phyloP scores from a whole-genome alignment of 495 filamentous ascomycete genomes.

The Aspergillus coremiiformis region DNA sequence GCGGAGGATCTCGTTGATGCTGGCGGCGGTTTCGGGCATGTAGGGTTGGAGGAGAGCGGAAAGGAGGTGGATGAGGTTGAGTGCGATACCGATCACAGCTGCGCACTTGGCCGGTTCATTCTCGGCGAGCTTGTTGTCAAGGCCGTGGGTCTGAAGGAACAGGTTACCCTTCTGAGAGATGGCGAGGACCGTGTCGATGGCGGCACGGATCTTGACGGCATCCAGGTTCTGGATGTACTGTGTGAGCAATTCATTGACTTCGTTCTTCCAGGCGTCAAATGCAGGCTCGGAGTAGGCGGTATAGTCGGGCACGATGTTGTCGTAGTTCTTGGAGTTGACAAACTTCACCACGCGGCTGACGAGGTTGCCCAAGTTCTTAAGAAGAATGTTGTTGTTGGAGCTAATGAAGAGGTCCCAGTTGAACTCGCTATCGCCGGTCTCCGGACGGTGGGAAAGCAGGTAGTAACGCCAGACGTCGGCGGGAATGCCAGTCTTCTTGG shows the following conservation, averaged over 20 bases:
- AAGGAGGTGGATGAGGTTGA: constrained; percentile 77
- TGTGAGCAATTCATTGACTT: constrained; percentile 54
- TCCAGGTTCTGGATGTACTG: constrained; percentile 70
- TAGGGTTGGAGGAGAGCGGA: constrained; percentile 72
- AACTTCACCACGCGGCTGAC: constrained; percentile 93
- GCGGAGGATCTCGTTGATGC: constrained; percentile 69
- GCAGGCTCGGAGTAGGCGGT: neutral
- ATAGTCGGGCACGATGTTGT: constrained; percentile 3
- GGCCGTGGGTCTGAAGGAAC: constrained; percentile 70
- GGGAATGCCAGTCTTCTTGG: constrained; percentile 78
- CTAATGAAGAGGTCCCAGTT: constrained; percentile 80
- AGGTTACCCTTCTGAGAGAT: constrained; percentile 69
- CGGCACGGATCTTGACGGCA: constrained; percentile 66
- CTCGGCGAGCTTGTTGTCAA: constrained; percentile 73
- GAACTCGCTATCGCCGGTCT: constrained; percentile 84
- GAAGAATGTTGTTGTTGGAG: constrained; percentile 82
- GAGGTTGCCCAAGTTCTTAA: constrained; percentile 89
- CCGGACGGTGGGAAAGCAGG: constrained; percentile 78
- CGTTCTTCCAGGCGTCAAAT: constrained; percentile 39
- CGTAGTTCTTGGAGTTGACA: constrained; percentile 28
- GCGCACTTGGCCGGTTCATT: constrained; percentile 65
- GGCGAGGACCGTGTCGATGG: constrained; percentile 60
- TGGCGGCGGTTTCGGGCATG: constrained; percentile 70
- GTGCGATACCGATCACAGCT: constrained; percentile 70
- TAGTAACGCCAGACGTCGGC: constrained; percentile 92